Conservation (phyloP, 2,329 filamentous ascomycete species). For the Furcasterigmium furcatum region DNA sequence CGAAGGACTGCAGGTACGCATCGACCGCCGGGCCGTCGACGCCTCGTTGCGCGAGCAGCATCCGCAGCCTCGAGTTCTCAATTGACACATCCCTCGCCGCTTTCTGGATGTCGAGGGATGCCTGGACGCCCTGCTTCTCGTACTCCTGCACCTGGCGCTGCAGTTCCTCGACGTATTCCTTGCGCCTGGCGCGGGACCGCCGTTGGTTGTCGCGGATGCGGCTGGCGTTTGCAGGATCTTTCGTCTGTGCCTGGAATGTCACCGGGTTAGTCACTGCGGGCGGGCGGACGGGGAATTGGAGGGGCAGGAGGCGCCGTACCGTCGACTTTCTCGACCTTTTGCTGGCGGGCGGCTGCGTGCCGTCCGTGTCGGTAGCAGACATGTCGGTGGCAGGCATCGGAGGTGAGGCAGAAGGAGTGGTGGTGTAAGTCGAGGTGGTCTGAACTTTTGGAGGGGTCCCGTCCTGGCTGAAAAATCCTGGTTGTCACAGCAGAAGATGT, state of each 20-base stretch:
- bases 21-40: conserved; percentile 35
- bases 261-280: neutral
- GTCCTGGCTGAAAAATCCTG: neutral
- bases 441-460: neutral
- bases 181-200: conserved; percentile 46
- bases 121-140: conserved; percentile 44
- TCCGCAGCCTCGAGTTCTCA: conserved; percentile 43
- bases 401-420: neutral
- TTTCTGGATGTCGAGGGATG: conserved; percentile 50
- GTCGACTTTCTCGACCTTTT: neutral
- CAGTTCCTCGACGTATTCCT: conserved; percentile 45
- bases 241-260: conserved; percentile 9
- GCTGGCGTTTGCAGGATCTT: conserved; percentile 16
- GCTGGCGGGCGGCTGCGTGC: neutral
- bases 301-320: neutral
- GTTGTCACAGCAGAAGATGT: neutral
- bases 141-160: conserved; percentile 42
- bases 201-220: conserved; percentile 51
- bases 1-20: conserved; percentile 32
- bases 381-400: neutral
- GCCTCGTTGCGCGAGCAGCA: conserved; percentile 35
- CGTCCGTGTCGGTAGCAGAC: neutral
- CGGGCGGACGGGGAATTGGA: neutral
- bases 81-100: conserved; percentile 45
- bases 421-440: neutral